Base-by-base conservation (phyloP, 768 basidiomycete genomes). In the Lactarius quietus region DNA sequence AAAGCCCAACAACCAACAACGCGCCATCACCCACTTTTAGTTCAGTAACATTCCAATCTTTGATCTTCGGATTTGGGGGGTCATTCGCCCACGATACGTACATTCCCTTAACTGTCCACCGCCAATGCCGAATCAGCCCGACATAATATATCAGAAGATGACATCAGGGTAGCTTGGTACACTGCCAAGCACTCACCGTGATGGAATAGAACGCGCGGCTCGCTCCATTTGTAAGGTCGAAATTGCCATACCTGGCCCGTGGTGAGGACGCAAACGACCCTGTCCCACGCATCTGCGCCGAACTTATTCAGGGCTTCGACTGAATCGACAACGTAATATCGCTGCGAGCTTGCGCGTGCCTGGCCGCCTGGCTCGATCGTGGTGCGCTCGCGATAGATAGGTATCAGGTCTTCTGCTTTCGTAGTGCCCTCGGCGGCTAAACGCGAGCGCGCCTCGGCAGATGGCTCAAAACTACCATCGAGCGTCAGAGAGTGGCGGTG, bases 221-320 rank as follows among this genome's bases (percentile, higher is more conserved):
- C 95, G 57, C 83, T 87, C 96, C 96, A 99, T 74, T 96, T 95
- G 78, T 98, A 98, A 20, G 92, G 90, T 63, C 88, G 82, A 78
- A 99, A 99, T 74, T 99, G 97, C 97, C 97, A 98, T 36, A 91
- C 89, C 70, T 98, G 96, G 1, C 97, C 97, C 0, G 97, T 99
- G 10, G 97, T 98, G 86, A 97, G 89, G 18, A 99, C 96, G 69
- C 95, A 97, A 5, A 97, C 89, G 6, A 99, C 97, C 41, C 96
- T 85, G 62, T 98, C 95, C 95, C 96, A 98, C 2, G 93, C 90
- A 66, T 97, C 95, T 4, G 89, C 81, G 6, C 90, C 91, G 69
- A 99, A 95, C 76, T 98, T 98, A 38, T 85, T 83, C 28, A 99
- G 78, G 1, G 96, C 94, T 70, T 99, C 96, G 0, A 92, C 90